Conservation (phyloP, 192 early-diverging fungal species). For the Pilaira anomala region DNA sequence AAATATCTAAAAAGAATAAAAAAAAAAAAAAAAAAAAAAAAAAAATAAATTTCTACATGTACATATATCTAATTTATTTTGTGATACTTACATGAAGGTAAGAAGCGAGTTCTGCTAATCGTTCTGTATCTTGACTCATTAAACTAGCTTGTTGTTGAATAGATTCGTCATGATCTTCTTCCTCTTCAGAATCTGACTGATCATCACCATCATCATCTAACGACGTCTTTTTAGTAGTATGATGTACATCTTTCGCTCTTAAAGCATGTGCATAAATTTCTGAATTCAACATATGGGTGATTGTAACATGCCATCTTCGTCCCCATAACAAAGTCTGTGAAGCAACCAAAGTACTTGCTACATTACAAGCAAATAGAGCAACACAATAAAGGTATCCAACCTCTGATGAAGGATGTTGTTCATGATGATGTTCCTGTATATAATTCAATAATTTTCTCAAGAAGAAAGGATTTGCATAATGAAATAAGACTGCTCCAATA, state of each 20-base stretch:
- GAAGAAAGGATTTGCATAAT: conserved; percentile 52
- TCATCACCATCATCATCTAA: not conserved
- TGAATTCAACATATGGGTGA: conserved; percentile 53
- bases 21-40: not conserved
- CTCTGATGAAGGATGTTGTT: conserved; percentile 28
- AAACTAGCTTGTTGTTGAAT: conserved; percentile 59
- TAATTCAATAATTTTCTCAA: conserved; percentile 41
- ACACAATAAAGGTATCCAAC: conserved; percentile 48
- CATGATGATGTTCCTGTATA: conserved; percentile 31
- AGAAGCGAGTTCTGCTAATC: conserved; percentile 54
- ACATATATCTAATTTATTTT: not conserved
- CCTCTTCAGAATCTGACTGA: not conserved
- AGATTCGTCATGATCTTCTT: conserved; percentile 19
- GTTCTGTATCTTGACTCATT: conserved; percentile 71
- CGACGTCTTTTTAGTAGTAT: conserved; percentile 23
- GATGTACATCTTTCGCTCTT: conserved; percentile 38
- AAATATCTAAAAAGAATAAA: conserved; percentile 29
- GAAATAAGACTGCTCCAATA: conserved; percentile 31
- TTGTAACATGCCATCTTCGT: conserved; percentile 45
- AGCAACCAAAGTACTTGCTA: conserved; percentile 31
- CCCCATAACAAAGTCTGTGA: conserved; percentile 50
- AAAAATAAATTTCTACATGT: not conserved
- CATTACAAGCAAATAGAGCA: conserved; percentile 47
- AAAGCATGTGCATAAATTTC: conserved; percentile 51
- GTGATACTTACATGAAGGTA: conserved; percentile 49